Percentiles rank a stretch among this genome's conserved stretches.
Evolutionary conservation across 2,329 filamentous ascomycete genomes (phyloP).

Genomic region (Neonectria neomacrospora): DNA sequence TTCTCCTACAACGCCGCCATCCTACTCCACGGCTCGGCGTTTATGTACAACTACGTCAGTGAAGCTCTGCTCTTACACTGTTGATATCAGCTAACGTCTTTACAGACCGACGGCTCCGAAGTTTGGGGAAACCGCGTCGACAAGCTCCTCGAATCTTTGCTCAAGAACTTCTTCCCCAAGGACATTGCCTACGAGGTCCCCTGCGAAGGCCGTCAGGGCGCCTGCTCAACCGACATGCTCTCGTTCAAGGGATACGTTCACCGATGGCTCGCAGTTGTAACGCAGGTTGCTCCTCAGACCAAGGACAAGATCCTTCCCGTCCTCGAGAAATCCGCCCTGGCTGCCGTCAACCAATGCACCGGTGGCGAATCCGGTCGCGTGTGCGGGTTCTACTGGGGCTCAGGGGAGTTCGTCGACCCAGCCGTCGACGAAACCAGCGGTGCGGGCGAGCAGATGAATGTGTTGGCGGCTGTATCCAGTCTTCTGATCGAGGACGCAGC

Average conservation of each 20-base stretch:
- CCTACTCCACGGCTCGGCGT: constrained; percentile 70
- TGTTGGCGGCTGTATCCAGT: constrained; percentile 64
- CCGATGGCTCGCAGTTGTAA: constrained; percentile 71
- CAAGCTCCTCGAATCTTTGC: constrained; percentile 62
- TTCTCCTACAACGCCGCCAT: constrained; percentile 76
- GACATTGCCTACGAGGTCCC: constrained; percentile 72
- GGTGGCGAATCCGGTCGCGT: constrained; percentile 66
- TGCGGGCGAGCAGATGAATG: constrained; percentile 69
- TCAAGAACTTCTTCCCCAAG: constrained; percentile 65
- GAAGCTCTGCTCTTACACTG: fast-evolving
- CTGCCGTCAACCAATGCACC: constrained; percentile 71
- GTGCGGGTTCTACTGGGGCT: constrained; percentile 73
- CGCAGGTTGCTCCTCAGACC: constrained; percentile 71
- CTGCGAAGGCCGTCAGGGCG: constrained; percentile 67
- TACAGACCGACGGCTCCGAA: constrained; percentile 61
- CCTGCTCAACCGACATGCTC: constrained; percentile 77
- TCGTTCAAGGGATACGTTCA: constrained; percentile 78
- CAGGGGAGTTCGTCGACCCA: constrained; percentile 56
- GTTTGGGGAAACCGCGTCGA: constrained; percentile 68
- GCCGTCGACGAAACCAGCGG: constrained; percentile 65
- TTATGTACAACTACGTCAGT: constrained; percentile 73
- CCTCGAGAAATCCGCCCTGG: constrained; percentile 66
- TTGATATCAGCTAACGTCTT: constrained; percentile 25
- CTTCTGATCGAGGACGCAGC: constrained; percentile 56
- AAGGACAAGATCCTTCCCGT: constrained; percentile 65